Evolutionary conservation across 2,329 filamentous ascomycete genomes (phyloP).

Genomic region (Graphilbum fragrans): DNA sequence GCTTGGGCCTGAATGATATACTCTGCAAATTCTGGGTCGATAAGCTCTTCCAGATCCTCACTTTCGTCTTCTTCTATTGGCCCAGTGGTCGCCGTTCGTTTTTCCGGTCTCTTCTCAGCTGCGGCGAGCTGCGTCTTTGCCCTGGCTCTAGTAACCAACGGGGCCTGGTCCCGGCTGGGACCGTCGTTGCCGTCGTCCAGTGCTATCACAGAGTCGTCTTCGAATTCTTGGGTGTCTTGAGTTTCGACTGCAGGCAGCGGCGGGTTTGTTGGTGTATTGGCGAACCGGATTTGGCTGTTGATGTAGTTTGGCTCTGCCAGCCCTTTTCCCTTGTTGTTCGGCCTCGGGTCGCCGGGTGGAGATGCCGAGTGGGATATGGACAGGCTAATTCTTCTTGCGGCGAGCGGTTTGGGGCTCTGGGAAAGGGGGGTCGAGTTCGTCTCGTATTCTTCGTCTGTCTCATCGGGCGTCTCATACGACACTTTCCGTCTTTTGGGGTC

Average conservation of each 20-base stretch:
- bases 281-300: conserved; percentile 1
- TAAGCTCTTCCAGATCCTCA: conserved; percentile 7
- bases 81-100: background rate
- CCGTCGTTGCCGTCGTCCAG: conserved; percentile 5
- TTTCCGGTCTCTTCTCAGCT: background rate
- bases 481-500: conserved; percentile 9
- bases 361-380: background rate
- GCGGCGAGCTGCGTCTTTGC: background rate
- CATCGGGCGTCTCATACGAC: conserved; percentile 3
- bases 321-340: conserved; percentile 7
- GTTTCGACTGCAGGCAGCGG: background rate
- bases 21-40: conserved; percentile 10
- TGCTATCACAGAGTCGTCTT: conserved; percentile 2
- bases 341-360: background rate
- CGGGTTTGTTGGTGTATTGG: background rate
- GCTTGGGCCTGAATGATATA: conserved; percentile 11
- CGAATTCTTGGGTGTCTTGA: background rate
- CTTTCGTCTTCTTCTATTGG: background rate
- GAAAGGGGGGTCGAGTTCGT: background rate
- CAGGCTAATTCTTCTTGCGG: too few species aligned
- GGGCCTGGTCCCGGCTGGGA: too few species aligned
- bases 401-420: too few species aligned
- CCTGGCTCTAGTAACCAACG: background rate
- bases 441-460: background rate
- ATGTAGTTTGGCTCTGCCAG: conserved; percentile 2